Evolutionary conservation across 1,284 basidiomycete species (phyloP).

Genomic region (Omphalotus olearius): DNA sequence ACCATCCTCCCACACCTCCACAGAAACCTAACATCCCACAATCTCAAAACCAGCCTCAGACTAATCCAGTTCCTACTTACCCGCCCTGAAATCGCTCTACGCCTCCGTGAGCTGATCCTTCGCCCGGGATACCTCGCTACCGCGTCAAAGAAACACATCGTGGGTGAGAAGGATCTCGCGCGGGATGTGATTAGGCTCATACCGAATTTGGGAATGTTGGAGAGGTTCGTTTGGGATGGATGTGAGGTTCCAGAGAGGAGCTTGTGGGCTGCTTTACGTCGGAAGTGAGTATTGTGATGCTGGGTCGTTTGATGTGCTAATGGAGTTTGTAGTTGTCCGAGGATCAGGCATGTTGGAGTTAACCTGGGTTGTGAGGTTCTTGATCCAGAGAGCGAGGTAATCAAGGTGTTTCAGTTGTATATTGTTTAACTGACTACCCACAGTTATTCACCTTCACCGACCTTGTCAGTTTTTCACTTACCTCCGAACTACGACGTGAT

Average conservation of each 20-base stretch:
- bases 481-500: conserved; percentile 38
- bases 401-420: not conserved
- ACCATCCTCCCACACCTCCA: not conserved
- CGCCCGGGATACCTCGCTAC: conserved; percentile 26
- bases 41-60: not conserved
- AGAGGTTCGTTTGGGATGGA: conserved; percentile 50
- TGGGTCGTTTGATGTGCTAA: too few relatives aligned
- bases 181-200: conserved; percentile 28
- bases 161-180: conserved; percentile 24
- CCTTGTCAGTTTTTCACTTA: conserved; percentile 41
- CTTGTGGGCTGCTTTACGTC: conserved; percentile 34
- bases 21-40: not conserved
- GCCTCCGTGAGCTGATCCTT: conserved; percentile 39
- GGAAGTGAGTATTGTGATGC: too few relatives aligned
- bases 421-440: not conserved
- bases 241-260: conserved; percentile 43
- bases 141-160: conserved; percentile 21
- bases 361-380: conserved; percentile 41
- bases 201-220: conserved; percentile 35
- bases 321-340: conserved; percentile 35
- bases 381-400: conserved; percentile 41
- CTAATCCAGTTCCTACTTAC: conserved; percentile 10
- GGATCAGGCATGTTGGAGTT: conserved; percentile 38
- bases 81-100: conserved; percentile 37
- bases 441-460: conserved; percentile 47